Evolutionary conservation across 176 grass and related monocot species (phyloP), one percentile per base, ranked within the genome.

Genomic region (Puya raimondii): DNA sequence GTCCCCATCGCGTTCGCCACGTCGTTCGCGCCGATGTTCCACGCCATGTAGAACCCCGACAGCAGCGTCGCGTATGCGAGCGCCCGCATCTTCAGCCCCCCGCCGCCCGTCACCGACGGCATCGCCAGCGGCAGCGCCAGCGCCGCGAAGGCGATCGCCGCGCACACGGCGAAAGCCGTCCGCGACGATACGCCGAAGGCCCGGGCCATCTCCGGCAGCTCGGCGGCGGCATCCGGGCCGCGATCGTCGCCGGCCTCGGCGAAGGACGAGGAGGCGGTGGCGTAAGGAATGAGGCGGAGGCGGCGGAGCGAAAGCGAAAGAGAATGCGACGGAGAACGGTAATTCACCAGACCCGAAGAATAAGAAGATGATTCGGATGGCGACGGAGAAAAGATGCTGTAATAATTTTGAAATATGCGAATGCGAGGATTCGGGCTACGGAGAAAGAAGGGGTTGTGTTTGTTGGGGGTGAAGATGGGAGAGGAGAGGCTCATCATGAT

Each of bases 1-100:
- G 94, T 99, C 23, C 94, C 94, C 94, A 99, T 99, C 78, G 94
- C 94, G 76, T 99, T 99, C 1, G 94, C 94, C 21, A 99, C 94
- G 70, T 99, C 94, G 72, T 99, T 99, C 1, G 94, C 94, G 4
- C 94, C 94, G 50, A 99, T 99, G 48, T 99, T 99, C 84, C 94
- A 99, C 48, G 94, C 94, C 89, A 99, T 99, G 68, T 99, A 99
- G 81, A 99, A 99, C 65, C 94, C 94, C 49, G 64, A 80, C 10
- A 99, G 53, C 10, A 99, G 63, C 1, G 89, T 99, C 12, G 93
- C 47, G 47, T 99, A 93, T 14, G 89, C 77, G 49, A 99, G 48
- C 11, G 53, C 82, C 57, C 83, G 87, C 74, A 70, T 84, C 76
- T 91, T 99, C 25, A 50, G 26, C 3, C 81, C 83, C 8, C 83